phyloP scores from a whole-genome alignment of 805 yeast genomes.

The Pichia rugopelliculosa region DNA sequence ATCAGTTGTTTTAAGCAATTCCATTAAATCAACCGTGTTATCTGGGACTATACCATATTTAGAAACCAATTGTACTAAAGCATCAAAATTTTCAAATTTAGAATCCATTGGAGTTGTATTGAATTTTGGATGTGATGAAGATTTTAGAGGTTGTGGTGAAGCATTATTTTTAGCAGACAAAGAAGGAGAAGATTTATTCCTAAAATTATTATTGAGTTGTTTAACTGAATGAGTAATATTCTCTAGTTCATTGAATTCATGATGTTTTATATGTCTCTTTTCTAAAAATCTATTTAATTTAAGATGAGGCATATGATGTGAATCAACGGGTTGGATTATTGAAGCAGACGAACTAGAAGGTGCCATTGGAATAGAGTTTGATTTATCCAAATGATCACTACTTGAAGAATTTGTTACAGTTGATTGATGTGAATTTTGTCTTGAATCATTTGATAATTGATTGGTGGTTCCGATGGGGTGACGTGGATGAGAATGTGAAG shows the following conservation, averaged over 20 bases:
- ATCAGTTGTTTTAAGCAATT: not conserved
- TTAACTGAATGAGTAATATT: not conserved
- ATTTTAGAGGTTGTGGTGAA: not conserved
- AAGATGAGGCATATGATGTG: slow-evolving; percentile 10
- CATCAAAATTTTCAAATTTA: slow-evolving; percentile 12
- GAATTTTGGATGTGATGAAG: not conserved
- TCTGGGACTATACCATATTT: slow-evolving; percentile 15
- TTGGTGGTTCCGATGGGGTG: too few species aligned
- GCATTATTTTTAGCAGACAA: not conserved
- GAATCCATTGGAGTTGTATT: not conserved
- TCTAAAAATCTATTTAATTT: slow-evolving; percentile 14
- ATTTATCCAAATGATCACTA: too few species aligned
- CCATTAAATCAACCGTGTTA: slow-evolving; percentile 5
- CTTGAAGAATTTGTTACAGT: not conserved
- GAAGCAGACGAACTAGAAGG: slow-evolving; percentile 4
- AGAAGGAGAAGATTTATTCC: not conserved
- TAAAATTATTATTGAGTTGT: not conserved
- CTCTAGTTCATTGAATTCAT: not conserved
- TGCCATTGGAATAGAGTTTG: not conserved
- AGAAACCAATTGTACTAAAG: slow-evolving; percentile 8
- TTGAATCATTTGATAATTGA: not conserved
- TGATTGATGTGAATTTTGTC: not conserved
- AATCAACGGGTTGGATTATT: slow-evolving; percentile 10
- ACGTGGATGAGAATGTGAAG: not conserved
- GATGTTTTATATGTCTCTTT: slow-evolving; percentile 8